Evolutionary conservation across 2,329 filamentous ascomycete species (phyloP).

Genomic region (Ceratocystis lukuohia): DNA sequence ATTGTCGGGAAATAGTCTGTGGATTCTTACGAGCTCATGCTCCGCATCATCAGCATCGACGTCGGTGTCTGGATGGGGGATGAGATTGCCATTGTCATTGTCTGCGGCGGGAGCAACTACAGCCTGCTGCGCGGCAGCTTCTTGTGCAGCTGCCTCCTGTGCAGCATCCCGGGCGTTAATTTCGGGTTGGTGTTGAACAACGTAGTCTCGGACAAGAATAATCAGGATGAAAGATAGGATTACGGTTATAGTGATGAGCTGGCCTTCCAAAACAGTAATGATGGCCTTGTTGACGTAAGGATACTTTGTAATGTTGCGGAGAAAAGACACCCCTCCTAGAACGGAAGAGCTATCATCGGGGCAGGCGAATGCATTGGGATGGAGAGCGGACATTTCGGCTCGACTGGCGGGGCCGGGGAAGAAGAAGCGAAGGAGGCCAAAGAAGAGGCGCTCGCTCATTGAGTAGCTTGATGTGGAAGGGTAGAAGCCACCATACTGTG

Average conservation of each 20-base stretch:
- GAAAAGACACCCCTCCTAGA: conserved; percentile 42
- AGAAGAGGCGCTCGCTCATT: conserved; percentile 5
- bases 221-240: conserved; percentile 94
- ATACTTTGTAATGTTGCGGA: conserved; percentile 53
- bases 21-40: background rate
- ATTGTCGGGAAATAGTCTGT: background rate
- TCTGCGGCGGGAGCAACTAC: background rate
- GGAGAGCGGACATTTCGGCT: conserved; percentile 8
- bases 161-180: conserved; percentile 58
- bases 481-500: conserved; percentile 1
- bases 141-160: conserved; percentile 28
- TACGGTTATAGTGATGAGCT: conserved; percentile 81
- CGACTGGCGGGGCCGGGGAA: conserved; percentile 11
- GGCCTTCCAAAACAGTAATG: conserved; percentile 77
- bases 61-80: background rate
- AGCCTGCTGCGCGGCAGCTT: background rate
- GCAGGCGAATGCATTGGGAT: conserved; percentile 13
- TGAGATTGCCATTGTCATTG: background rate
- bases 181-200: conserved; percentile 92
- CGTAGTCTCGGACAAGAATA: conserved; percentile 92
- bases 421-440: conserved; percentile 5
- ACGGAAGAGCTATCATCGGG: conserved; percentile 30
- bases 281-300: conserved; percentile 62
- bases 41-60: background rate
- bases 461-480: background rate